Evolutionary conservation across 768 basidiomycete genomes (phyloP).

Genomic region (Termitomyces sp.): DNA sequence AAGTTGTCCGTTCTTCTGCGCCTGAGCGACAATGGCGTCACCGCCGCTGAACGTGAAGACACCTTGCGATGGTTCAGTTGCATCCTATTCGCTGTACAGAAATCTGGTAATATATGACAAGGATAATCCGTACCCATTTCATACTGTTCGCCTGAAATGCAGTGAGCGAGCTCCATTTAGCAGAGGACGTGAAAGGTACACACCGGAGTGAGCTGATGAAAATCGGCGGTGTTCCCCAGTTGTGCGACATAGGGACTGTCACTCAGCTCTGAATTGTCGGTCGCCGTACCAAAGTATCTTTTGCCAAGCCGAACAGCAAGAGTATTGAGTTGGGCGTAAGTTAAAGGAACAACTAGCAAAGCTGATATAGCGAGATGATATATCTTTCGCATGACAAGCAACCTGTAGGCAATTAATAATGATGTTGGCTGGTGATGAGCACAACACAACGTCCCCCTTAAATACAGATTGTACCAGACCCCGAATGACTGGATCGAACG

Average conservation of each 20-base stretch:
- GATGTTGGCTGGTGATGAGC: neutral
- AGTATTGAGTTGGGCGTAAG: neutral
- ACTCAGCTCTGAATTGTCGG: conserved; percentile 42
- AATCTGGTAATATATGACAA: neutral
- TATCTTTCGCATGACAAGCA: neutral
- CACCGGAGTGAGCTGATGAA: conserved; percentile 45
- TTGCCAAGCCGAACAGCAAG: conserved; percentile 42
- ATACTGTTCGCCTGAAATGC: conserved; percentile 40
- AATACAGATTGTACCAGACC: neutral
- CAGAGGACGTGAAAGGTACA: neutral
- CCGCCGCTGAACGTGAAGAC: conserved; percentile 42
- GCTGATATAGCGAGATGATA: neutral
- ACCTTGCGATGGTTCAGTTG: conserved; percentile 45
- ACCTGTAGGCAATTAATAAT: neutral
- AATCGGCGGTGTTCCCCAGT: conserved; percentile 33
- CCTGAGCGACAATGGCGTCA: conserved; percentile 39
- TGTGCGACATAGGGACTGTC: conserved; percentile 35
- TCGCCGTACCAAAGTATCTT: conserved; percentile 46
- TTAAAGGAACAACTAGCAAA: neutral
- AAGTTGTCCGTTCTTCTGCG: conserved; percentile 40
- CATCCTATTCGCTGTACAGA: conserved; percentile 29
- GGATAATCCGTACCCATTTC: conserved; percentile 44
- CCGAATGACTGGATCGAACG: neutral
- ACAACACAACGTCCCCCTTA: neutral
- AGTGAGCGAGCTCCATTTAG: neutral